Conservation (phyloP, 2,329 filamentous ascomycete genomes). For the Parastagonospora avenae region DNA sequence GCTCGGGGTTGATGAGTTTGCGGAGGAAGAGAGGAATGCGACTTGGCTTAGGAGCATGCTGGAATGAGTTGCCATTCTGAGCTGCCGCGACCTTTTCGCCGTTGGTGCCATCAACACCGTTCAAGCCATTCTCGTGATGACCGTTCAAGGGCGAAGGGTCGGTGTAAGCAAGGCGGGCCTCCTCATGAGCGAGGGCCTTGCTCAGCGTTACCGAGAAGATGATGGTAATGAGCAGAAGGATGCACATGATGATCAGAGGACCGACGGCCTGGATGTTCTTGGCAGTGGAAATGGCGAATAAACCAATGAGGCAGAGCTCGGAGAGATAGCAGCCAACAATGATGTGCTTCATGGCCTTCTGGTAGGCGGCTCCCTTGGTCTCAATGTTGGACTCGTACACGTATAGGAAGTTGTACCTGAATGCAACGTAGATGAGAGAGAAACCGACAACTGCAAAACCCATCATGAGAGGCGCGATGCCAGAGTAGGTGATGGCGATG, state of each 20-base stretch:
- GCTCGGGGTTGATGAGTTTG: conserved; percentile 41
- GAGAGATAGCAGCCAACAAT: conserved; percentile 55
- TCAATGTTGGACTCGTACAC: conserved; percentile 54
- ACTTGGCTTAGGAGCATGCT: conserved; percentile 27
- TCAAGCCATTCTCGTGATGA: conserved; percentile 29
- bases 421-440: conserved; percentile 53
- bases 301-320: conserved; percentile 54
- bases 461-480: conserved; percentile 55
- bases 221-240: conserved; percentile 48
- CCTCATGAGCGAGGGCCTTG: conserved; percentile 35
- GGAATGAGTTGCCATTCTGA: conserved; percentile 10
- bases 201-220: conserved; percentile 48
- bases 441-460: conserved; percentile 54
- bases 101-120: not conserved
- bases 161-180: conserved; percentile 37
- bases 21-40: conserved; percentile 39
- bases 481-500: conserved; percentile 54
- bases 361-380: conserved; percentile 54
- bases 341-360: conserved; percentile 54
- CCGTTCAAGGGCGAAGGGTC: conserved; percentile 24
- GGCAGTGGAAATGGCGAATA: conserved; percentile 51
- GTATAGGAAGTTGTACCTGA: conserved; percentile 57
- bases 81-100: conserved; percentile 19
- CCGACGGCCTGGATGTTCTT: conserved; percentile 42
- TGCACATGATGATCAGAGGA: conserved; percentile 51